Base-by-base conservation (phyloP, 1,139 yeast genomes). In the Suhomyces kunorum region DNA sequence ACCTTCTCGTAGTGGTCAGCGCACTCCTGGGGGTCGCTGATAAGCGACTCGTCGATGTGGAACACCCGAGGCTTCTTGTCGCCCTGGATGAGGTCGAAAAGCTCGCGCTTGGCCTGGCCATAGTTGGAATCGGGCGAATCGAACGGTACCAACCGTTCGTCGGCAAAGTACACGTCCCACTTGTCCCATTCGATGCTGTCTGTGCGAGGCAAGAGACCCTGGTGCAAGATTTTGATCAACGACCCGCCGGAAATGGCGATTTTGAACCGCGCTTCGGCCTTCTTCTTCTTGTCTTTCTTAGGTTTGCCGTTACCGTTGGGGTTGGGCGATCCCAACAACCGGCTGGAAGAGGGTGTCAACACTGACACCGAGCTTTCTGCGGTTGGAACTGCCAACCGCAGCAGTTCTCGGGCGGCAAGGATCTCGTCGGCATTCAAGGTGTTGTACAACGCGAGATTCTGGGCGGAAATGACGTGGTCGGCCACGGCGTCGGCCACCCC, bases 401-500 rank as follows among this genome's bases (percentile, higher is more conserved):
- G 33, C 20, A 54, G 59, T 30, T 53, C 52, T 41, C 62, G 61
- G 39, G 66, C 54, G 19, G 53, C 40, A 24, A 51, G 59, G 34
- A 72, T 70, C 49, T 65, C 66, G 16, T 57, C 53, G 24, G 48
- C 53, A 50, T 71, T 76, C 43, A 68, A 51, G n/a, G 80, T 73
- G 44, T 74, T 73, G 56, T 74, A 76, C 42, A 86, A 66, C 7
- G 88, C 78, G 54, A 74, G 66, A 56, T 88, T 83, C 65, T 92
- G 98, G 11, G 90, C 85, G 29, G 82, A 74, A 33, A 89, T 78
- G 40, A 90, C 81, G 58, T 87, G 89, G 56, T 87, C 92, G 1
- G 96, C 97, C 30, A 90, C 96, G 17, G 96, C 96, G 43, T 87
- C 95, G 3, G 97, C 96, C 25, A 89, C 97, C 15, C 89, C 95